phyloP scores from a whole-genome alignment of 75 land plant genomes.

The Isoetes taiwanensis region DNA sequence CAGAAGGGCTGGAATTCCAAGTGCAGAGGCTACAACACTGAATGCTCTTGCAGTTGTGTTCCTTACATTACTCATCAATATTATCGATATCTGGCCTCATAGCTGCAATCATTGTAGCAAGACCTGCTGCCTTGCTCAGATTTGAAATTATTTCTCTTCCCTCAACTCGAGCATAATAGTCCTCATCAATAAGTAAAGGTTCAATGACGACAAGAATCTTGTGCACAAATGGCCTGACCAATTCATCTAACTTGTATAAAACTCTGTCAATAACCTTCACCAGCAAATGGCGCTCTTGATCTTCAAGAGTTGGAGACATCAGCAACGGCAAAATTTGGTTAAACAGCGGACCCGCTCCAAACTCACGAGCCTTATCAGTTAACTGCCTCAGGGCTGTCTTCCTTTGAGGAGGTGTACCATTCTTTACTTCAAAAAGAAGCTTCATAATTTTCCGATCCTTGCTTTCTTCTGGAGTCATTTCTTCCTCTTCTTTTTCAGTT shows the following conservation, averaged over 20 bases:
- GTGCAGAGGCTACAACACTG: conserved; percentile 96
- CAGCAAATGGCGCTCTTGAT: conserved; percentile 88
- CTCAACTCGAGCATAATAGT: conserved; percentile 97
- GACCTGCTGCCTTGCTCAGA: conserved; percentile 89
- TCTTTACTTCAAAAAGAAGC: conserved; percentile 88
- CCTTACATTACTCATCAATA: conserved; percentile 93
- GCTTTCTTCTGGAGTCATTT: conserved; percentile 88
- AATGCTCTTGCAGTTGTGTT: conserved; percentile 98
- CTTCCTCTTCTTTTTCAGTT: conserved; percentile 87
- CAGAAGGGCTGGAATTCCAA: conserved; percentile 92
- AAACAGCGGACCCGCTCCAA: conserved; percentile 94
- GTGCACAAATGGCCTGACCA: conserved; percentile 91
- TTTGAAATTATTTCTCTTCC: conserved; percentile 95
- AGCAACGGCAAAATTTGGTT: conserved; percentile 82
- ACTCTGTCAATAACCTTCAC: conserved; percentile 97
- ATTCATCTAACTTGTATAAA: conserved; percentile 82
- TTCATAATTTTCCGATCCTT: conserved; percentile 98
- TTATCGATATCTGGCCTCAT: conserved; percentile 99
- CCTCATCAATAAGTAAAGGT: conserved; percentile 92
- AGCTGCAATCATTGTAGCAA: conserved; percentile 99
- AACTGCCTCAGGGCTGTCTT: conserved; percentile 90
- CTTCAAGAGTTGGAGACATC: conserved; percentile 94
- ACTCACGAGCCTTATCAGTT: conserved; percentile 90
- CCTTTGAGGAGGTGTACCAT: conserved; percentile 95
- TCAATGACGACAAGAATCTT: conserved; percentile 96